Evolutionary conservation across 805 yeast genomes (phyloP), one percentile per base, ranked within the genome.

Genomic region (Pichia membranifaciens): DNA sequence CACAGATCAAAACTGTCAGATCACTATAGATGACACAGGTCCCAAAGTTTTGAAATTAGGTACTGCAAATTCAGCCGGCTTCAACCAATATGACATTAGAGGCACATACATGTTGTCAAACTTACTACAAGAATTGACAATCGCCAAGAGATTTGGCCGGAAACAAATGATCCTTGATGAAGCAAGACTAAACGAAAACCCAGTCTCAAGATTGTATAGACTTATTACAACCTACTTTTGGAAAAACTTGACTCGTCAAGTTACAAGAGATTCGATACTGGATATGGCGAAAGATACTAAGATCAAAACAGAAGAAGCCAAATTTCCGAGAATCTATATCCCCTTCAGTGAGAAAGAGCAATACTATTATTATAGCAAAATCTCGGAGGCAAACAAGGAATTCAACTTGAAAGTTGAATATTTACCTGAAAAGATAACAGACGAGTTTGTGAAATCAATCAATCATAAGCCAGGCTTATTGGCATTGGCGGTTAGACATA

Each of bases 61-160:
- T 8, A 87, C 97, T 2, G 87, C 82, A 33, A 85, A 86, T 60
- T 87, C 96, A 3, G 79, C 81, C 57, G 97, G 96, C 1, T 87
- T 67, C 67, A 81, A 78, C 34, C 82, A 78, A 55, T 76, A 76
- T 46, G 86, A 82, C 51, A 74, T 89, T 47, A 70, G 95, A 50
- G 97, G 97, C 3, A 89, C 96, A 0, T 89, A 89, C 60, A 85
- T 85, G 90, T 68, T 89, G 42, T 82, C 93, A 0, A 90, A 90
- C 64, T 66, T 90, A 35, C 71, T 89, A 47, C 96, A 89, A 67
- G 97, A 89, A 65, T 71, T 89, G 54, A 87, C 96, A 0, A 80
- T 88, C 51, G 96, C 96, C 13, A 79, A 85, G 60, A 70, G 84
- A 48, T 77, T 81, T 62, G 96, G 96, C 8, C 74, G 91, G 52